Evolutionary conservation across 2,329 filamentous ascomycete genomes (phyloP).

Genomic region (Exophiala mesophila): DNA sequence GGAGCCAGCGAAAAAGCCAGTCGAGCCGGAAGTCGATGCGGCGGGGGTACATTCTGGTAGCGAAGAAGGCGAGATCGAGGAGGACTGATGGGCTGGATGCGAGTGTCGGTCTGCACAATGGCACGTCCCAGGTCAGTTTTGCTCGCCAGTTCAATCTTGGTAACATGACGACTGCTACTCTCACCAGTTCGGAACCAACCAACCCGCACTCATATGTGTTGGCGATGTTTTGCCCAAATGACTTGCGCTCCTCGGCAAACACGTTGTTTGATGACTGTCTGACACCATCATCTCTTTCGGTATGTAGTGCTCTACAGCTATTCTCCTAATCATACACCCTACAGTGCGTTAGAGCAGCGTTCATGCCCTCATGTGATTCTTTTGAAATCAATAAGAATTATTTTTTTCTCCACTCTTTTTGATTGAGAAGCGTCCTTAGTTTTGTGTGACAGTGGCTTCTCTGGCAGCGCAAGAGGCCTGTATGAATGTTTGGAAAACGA

Average conservation of each 20-base stretch:
- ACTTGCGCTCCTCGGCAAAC: too few species aligned
- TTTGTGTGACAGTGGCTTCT: too few species aligned
- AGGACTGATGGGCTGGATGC: conserved; percentile 44
- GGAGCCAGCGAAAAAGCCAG: conserved; percentile 31
- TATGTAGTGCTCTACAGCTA: background rate
- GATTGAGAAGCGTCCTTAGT: too few species aligned
- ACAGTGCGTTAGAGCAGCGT: too few species aligned
- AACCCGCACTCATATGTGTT: too few species aligned
- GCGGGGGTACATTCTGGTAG: conserved; percentile 73
- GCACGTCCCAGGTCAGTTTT: conserved; percentile 16
- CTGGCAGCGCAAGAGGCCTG: too few species aligned
- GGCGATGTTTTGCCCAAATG: too few species aligned
- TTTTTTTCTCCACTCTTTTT: too few species aligned
- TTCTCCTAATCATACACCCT: background rate
- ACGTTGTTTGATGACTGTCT: too few species aligned
- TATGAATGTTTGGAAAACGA: too few species aligned
- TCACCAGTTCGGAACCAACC: background rate
- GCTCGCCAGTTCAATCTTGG: conserved; percentile 1
- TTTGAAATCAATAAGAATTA: too few species aligned
- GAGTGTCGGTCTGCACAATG: background rate
- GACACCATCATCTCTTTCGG: background rate
- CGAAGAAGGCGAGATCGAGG: conserved; percentile 97
- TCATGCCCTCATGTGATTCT: too few species aligned
- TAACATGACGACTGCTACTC: background rate
- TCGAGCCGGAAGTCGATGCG: conserved; percentile 45